Conservation (phyloP, 768 basidiomycete genomes). For the Mycena latifolia region DNA sequence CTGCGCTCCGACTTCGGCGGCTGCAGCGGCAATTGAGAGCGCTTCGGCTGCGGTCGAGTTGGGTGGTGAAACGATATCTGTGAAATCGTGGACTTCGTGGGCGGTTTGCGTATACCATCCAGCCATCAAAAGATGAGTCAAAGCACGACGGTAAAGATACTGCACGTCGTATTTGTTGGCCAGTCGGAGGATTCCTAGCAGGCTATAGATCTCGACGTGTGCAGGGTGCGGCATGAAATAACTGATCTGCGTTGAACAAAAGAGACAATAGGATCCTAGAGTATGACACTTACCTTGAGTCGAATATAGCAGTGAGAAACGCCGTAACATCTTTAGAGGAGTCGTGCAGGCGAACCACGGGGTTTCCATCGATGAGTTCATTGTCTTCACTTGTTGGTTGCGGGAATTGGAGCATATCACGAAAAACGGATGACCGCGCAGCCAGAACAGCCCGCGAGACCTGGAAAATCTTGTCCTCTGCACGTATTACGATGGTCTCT, state of each 20-base stretch:
- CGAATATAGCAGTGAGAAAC: constrained; percentile 6
- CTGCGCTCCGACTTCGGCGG: not conserved
- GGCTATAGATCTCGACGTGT: not conserved
- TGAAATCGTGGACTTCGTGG: not conserved
- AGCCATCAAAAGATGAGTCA: not conserved
- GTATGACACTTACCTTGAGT: not conserved
- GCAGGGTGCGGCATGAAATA: constrained; percentile 8
- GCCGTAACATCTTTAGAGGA: not conserved
- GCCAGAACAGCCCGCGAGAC: constrained; percentile 4
- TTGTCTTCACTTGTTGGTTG: not conserved
- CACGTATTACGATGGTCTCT: not conserved
- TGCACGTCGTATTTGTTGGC: constrained; percentile 8
- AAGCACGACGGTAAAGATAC: not conserved
- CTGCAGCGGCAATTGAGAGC: not conserved
- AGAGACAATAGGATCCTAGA: not conserved
- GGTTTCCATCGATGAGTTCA: constrained; percentile 1
- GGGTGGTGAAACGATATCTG: not conserved
- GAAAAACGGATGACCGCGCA: constrained; percentile 6
- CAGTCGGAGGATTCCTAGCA: not conserved
- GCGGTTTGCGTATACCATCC: not conserved
- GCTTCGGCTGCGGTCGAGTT: not conserved
- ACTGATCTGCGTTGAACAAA: not conserved
- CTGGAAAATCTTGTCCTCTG: constrained; percentile 12
- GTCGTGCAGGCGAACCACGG: constrained; percentile 7
- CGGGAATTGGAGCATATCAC: constrained; percentile 13